Evolutionary conservation across 2,329 filamentous ascomycete genomes (phyloP), one percentile per base, ranked within the genome.

Genomic region (Arthrobotrys entomopaga): DNA sequence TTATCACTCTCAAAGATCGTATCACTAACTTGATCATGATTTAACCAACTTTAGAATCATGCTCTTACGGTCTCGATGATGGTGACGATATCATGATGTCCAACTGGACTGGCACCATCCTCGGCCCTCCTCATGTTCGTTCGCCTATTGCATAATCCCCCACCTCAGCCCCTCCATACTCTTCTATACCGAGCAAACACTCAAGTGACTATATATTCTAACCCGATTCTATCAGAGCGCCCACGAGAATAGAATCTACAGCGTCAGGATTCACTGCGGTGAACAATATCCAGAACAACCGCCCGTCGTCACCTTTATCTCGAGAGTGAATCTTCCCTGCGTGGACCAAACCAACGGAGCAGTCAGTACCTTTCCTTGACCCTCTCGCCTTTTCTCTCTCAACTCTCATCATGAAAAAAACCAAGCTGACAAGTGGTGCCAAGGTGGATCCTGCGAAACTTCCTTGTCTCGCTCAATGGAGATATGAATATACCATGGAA

Each of bases 221-320:
- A 42, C 29, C 26, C 11, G 15, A 20, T 50, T 38, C 24, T 10
- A 7, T 42, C 80, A 95, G 91, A 96, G 93, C 83, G 93, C 90
- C 76, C 94, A 98, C 82, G 95, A 99, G 86, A 99, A 99, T 84
- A 91, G 95, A 80, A 99, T 99, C 84, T 99, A 99, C 86, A 96
- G 92, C 78, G 87, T 99, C 79, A 96, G 94, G 83, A 97, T 99
- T 84, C 90, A 96, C 84, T 99, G 95, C 84, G 93, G 93, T 76
- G 86, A 89, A 56, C 85, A 91, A 69, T 99, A 99, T 82, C 95
- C 95, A 60, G 93, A 97, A 81, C 85, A 87, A 76, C 95, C 95
- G 52, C 95, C 95, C 0, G 89, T 90, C 59, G 91, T 99, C 80
- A 89, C 94, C 80, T 99, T 99, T 83, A 89, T 95, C 79, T 97